A percentile compares a stretch with the other conserved stretches of the same genome.
Conservation (phyloP, 306 rosid genomes). For the Carpinus fangiana region DNA sequence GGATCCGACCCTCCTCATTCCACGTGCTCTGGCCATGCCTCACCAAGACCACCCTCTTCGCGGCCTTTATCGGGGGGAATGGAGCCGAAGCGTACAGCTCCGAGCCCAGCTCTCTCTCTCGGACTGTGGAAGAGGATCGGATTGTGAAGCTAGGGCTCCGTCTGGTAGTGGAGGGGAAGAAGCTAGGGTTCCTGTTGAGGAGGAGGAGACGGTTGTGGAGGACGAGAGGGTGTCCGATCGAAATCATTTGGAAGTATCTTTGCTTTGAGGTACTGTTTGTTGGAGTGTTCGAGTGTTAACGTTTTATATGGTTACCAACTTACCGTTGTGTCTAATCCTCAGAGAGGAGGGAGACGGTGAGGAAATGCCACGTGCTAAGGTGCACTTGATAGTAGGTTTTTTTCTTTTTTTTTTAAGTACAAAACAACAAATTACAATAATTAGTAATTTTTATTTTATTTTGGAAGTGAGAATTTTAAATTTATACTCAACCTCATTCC, state of each 20-base stretch:
- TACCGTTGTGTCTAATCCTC: slow-evolving; percentile 22
- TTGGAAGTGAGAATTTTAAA: no score
- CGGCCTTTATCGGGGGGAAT: slow-evolving; percentile 49
- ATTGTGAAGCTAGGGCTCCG: slow-evolving; percentile 24
- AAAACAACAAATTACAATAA: no score
- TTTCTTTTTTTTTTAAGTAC: no score
- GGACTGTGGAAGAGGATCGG: slow-evolving; percentile 52
- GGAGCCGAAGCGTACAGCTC: slow-evolving; percentile 40
- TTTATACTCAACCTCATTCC: no score
- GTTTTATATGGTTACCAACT: slow-evolving; percentile 20
- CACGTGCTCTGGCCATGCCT: slow-evolving; percentile 97
- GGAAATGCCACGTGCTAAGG: slow-evolving; percentile 35
- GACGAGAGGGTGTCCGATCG: slow-evolving; percentile 24
- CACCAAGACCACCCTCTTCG: slow-evolving; percentile 84
- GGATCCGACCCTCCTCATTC: slow-evolving; percentile 94
- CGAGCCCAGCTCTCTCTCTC: slow-evolving; percentile 40
- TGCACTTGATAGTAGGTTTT: no score
- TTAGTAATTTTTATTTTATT: no score
- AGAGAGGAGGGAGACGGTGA: slow-evolving; percentile 17
- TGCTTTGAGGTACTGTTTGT: not conserved
- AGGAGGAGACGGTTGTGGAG: slow-evolving; percentile 21
- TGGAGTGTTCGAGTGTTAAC: no score
- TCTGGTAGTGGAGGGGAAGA: slow-evolving; percentile 4
- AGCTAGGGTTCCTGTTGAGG: slow-evolving; percentile 6
- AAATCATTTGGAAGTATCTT: slow-evolving; percentile 34